phyloP scores from a whole-genome alignment of 2,329 filamentous ascomycete species.

The Aspergillus ochraceus region DNA sequence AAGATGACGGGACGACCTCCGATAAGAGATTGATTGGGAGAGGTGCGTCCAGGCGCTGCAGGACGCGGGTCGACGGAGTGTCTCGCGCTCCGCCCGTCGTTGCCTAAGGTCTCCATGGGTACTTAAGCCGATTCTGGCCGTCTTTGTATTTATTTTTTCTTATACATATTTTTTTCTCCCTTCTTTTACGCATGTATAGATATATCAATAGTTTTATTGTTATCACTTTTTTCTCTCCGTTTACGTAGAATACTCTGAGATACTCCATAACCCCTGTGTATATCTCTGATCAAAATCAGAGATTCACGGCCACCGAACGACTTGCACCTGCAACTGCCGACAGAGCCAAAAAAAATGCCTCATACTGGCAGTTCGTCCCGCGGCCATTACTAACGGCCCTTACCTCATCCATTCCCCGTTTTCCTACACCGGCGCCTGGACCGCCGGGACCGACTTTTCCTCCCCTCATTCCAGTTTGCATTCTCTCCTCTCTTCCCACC shows the following conservation, averaged over 20 bases:
- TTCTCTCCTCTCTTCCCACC: neutral
- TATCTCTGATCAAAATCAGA: too few species aligned
- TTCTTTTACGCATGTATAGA: neutral
- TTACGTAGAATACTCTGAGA: too few species aligned
- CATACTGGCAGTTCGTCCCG: slow-evolving; percentile 1
- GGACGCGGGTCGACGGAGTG: neutral
- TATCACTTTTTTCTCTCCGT: neutral
- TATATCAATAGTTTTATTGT: neutral
- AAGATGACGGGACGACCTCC: too few species aligned
- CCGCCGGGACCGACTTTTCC: slow-evolving; percentile 1
- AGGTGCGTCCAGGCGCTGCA: neutral
- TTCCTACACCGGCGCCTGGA: too few species aligned
- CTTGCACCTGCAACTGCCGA: too few species aligned
- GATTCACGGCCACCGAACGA: too few species aligned
- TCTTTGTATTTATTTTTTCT: neutral
- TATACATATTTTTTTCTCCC: neutral
- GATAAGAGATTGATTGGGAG: neutral
- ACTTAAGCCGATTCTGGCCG: neutral
- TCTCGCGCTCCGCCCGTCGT: slow-evolving; percentile 5
- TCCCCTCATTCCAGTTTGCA: slow-evolving; percentile 1
- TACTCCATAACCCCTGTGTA: too few species aligned
- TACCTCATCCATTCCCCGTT: neutral
- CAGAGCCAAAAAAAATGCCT: slow-evolving; percentile 3
- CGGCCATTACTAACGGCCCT: neutral
- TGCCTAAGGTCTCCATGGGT: slow-evolving; percentile 6